Conservation (phyloP, 2,329 filamentous ascomycete species). For the Alternaria rosae region DNA sequence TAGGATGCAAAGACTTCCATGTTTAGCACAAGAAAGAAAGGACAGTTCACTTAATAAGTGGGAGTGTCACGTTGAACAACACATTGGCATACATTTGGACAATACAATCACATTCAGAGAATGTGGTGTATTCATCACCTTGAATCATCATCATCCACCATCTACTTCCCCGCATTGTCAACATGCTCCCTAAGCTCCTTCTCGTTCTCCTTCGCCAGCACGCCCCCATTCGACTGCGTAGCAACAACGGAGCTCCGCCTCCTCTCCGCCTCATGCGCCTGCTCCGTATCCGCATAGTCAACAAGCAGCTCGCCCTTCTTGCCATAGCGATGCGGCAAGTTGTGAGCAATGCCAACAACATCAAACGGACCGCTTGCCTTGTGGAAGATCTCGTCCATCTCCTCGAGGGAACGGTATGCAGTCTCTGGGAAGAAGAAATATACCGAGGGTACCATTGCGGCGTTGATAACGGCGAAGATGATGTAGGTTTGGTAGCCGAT, state of each 20-base stretch:
- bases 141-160: not conserved
- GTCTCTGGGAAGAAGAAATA: conserved; percentile 71
- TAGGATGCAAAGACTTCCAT: not conserved
- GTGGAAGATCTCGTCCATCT: conserved; percentile 68
- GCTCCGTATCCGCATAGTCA: conserved; percentile 55
- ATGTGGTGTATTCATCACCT: not conserved
- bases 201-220: conserved; percentile 9
- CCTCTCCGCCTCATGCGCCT: conserved; percentile 38
- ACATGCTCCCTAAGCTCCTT: conserved; percentile 12
- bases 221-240: conserved; percentile 7
- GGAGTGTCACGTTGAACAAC: not conserved
- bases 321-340: conserved; percentile 64
- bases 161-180: conserved; percentile 3
- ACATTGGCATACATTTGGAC: not conserved
- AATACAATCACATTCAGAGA: not conserved
- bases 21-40: not conserved
- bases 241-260: conserved; percentile 39
- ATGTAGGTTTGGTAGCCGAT: conserved; percentile 65
- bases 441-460: conserved; percentile 62
- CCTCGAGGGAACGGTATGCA: conserved; percentile 54
- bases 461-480: conserved; percentile 65
- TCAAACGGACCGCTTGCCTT: conserved; percentile 60
- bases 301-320: conserved; percentile 66
- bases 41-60: not conserved
- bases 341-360: conserved; percentile 58